These are phyloP conservation scores for Globomyces pollinis-pini DNA, from an alignment of 192 early-diverging fungal genomes.

Conservation along the genomic window DNA sequence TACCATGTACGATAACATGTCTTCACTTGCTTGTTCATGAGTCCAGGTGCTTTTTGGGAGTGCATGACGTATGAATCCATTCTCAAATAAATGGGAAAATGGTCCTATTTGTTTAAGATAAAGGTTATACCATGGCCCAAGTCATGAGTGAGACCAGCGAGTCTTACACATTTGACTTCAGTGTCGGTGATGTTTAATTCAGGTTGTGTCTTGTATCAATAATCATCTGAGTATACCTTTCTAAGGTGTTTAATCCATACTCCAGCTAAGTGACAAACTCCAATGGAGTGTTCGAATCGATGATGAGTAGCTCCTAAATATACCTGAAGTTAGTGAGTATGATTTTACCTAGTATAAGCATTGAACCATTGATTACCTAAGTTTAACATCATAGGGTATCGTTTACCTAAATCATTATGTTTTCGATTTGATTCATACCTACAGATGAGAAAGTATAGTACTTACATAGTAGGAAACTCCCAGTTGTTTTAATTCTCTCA, in stretches of 20 bases:
- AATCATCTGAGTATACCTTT: slow-evolving; percentile 4
- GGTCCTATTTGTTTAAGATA: no score
- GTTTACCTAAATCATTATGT: slow-evolving; percentile 2
- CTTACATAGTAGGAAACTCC: slow-evolving; percentile 82
- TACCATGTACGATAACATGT: slow-evolving; percentile 2
- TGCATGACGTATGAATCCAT: slow-evolving; percentile 66
- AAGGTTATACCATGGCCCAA: no score
- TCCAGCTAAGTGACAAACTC: slow-evolving; percentile 75
- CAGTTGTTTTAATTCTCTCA: slow-evolving; percentile 86
- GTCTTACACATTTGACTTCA: slow-evolving; percentile 76
- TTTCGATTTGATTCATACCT: not conserved
- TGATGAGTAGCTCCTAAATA: slow-evolving; percentile 79
- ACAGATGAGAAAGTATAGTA: slow-evolving; percentile 80
- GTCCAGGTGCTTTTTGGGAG: slow-evolving; percentile 33
- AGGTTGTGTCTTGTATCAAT: slow-evolving; percentile 52
- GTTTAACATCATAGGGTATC: not conserved
- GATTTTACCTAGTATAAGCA: no score
- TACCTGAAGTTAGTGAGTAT: no score
- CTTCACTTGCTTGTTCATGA: slow-evolving; percentile 17
- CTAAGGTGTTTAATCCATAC: slow-evolving; percentile 62
- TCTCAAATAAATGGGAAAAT: slow-evolving; percentile 93
- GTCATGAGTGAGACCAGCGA: slow-evolving; percentile 93
- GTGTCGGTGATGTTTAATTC: slow-evolving; percentile 67
- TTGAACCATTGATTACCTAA: slow-evolving; percentile 5
- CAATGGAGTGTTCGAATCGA: slow-evolving; percentile 92